Base-by-base conservation (phyloP, 805 yeast species). In the Myxozyma monticola region DNA sequence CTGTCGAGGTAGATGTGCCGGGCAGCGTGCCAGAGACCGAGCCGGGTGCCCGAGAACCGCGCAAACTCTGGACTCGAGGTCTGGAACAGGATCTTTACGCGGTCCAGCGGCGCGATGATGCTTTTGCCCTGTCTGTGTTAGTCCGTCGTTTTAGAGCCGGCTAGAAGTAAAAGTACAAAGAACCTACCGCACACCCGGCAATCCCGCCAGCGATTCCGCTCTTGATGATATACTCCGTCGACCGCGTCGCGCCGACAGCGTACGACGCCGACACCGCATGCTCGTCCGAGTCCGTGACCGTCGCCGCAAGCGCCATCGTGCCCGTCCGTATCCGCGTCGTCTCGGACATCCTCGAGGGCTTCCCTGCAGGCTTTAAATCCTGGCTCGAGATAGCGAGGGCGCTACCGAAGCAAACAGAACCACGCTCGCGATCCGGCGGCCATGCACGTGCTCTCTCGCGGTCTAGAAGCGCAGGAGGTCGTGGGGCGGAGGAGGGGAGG, bases 121-220 rank as follows among this genome's bases (percentile, higher is more conserved):
- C 98, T 88, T 64, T 93, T 93, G 2, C 96, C 98, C 61, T 57
- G 29, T 30, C 7, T 8, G 21, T 4, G 47, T 42, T 18, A 47
- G 20, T 31, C 9, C 9, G n/a, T 17, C 31, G 18, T 8, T 8
- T 8, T 33, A n/a, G 36, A 33, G 8, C 20, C 18, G n/a, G 36
- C 15, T 8, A 37, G 24, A 20, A 37, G 8, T 28, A 5, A 36
- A n/a, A 17, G 7, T 24, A 9, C 4, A 9, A 7, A 24, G 25
- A 1, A 54, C 61, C 4, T 57, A 57, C 61, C n/a, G 93, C 88
- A 45, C 89, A 81, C 1, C 99, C 99, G 0, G 98, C 96, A 2
- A 87, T 61, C 2, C 99, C 99, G 17, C 99, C 99, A 0, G 99
- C 95, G 0, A 89, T 58, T 0, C 96, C 99, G 18, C 95, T 84